phyloP scores from a whole-genome alignment of 1,284 basidiomycete genomes.

The Moesziomyces sp. region DNA sequence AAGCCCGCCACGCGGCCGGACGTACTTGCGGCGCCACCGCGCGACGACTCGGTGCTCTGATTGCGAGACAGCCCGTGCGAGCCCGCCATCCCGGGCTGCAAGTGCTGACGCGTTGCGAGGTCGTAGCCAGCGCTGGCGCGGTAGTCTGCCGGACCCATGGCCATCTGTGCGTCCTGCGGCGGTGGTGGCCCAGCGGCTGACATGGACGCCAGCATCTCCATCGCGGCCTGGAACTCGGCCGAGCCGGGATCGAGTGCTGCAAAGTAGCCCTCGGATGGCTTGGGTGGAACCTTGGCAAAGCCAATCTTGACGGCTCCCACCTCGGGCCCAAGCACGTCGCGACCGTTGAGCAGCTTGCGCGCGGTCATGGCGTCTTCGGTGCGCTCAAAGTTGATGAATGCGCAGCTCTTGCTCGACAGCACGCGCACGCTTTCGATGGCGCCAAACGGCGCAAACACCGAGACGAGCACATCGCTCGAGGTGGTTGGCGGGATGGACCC shows the following conservation, averaged over 20 bases:
- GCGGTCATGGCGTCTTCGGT: constrained; percentile 95
- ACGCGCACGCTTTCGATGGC: constrained; percentile 96
- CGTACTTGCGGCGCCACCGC: constrained; percentile 61
- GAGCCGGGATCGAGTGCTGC: constrained; percentile 31
- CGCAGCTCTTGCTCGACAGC: constrained; percentile 95
- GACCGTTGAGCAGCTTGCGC: constrained; percentile 90
- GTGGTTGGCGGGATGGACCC: constrained; percentile 56
- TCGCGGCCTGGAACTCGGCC: constrained; percentile 39
- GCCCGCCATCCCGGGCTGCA: constrained; percentile 13
- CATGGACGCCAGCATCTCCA: constrained; percentile 47
- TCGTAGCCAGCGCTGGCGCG: constrained; percentile 88
- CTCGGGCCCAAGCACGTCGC: constrained; percentile 92
- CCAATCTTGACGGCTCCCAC: constrained; percentile 95
- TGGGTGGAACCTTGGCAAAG: constrained; percentile 86
- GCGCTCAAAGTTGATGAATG: constrained; percentile 95
- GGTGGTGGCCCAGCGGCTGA: constrained; percentile 85
- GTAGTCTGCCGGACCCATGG: constrained; percentile 92
- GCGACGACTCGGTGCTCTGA: constrained; percentile 22
- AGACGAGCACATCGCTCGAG: constrained; percentile 73
- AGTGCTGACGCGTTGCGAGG: constrained; percentile 75
- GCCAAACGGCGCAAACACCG: constrained; percentile 91
- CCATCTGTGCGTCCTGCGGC: constrained; percentile 88
- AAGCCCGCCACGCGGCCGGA: constrained; percentile 71
- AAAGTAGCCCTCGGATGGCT: constrained; percentile 21
- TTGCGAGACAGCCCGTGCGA: constrained; percentile 25